Evolutionary conservation across 2,329 filamentous ascomycete genomes (phyloP), one percentile per base, ranked within the genome.

Genomic region (Penicillium sp.): DNA sequence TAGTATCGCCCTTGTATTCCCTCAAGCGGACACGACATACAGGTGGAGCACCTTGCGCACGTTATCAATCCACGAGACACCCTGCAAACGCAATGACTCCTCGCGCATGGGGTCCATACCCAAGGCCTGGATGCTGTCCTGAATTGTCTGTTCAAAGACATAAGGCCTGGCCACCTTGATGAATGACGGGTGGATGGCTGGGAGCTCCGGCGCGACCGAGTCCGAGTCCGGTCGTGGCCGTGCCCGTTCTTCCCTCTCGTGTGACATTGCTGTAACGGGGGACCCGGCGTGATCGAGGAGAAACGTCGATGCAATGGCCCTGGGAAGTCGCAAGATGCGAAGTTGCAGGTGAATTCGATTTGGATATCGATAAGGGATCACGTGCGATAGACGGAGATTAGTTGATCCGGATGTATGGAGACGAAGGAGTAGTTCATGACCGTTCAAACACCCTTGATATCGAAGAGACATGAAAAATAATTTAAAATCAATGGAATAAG

Each of bases 61-160:
- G 55, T 85, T 88, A 66, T 96, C 90, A 56, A 99, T 92, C 79
- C 92, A 88, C 53, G 90, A 83, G 9, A 96, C 87, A 16, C 92
- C 94, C 65, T 94, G 90, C 40, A 97, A 75, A 46, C 92, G 85
- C 58, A 90, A 84, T 55, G 76, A 84, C 65, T 92, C 89, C 69
- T 97, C 92, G 51, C 88, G 85, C 33, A 88, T 84, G 46, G 89
- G 85, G 65, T 89, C 88, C 63, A 87, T 84, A 35, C 85, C 84
- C 55, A 86, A 84, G 18, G 83, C 81, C 40, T 81, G 79, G 51
- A 95, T 81, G 69, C 86, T 85, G 64, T 84, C 82, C 55, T 90
- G 86, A 50, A 97, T 82, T 62, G 84, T 85, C 63, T 90, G 86
- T 68, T 96, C 90, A 59, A 90, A 87, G 56, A 90, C 82, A 74